Base-by-base conservation (phyloP, 768 basidiomycete genomes). In the Hericium coralloides region DNA sequence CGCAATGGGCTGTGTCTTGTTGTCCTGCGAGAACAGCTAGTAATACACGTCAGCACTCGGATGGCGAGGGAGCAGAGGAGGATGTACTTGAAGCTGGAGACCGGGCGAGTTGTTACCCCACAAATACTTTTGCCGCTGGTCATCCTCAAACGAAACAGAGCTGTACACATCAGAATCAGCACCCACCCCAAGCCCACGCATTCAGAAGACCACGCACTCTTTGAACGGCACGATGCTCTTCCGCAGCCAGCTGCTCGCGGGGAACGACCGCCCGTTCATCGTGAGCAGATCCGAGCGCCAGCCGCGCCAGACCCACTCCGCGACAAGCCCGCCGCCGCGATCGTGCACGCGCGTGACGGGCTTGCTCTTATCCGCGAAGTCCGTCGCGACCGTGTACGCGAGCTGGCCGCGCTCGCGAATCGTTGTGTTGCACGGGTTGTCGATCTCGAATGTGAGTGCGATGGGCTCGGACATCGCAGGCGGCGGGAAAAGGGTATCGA, bases 261-360 rank as follows among this genome's bases (percentile, higher is more conserved):
- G 39, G 37, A 38, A 45, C 12, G 53, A 54, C 25, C 15, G 56
- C 43, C 22, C 54, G 52, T 56, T 38, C 12, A 60, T 51, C 45
- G 53, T 60, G 56, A 62, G 61, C 48, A 60, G n/a, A 52, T 62
- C 61, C 10, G 61, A 58, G 25, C 61, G 61, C 17, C 38, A 37
- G 22, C 61, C 59, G 37, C 61, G 56, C 61, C 61, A 62, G 36
- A 45, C 57, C 61, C 61, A 62, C 51, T 60, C 52, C 25, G 61
- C 59, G 55, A 62, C 57, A 38, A 54, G 53, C 36, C 53, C 55
- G 15, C 59, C 61, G 14, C 41, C 31, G 17, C 54, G 53, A 26
- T 58, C 59, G 17, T 55, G 38, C 37, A 60, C 51, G 17, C 43
- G 57, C 48, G 59, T 62, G 8, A 56, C 43, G 1, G 61, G 61